Percentiles rank a stretch among this genome's conserved stretches.
Evolutionary conservation across 345 rosid species (phyloP).

Genomic region (Viola odorata): DNA sequence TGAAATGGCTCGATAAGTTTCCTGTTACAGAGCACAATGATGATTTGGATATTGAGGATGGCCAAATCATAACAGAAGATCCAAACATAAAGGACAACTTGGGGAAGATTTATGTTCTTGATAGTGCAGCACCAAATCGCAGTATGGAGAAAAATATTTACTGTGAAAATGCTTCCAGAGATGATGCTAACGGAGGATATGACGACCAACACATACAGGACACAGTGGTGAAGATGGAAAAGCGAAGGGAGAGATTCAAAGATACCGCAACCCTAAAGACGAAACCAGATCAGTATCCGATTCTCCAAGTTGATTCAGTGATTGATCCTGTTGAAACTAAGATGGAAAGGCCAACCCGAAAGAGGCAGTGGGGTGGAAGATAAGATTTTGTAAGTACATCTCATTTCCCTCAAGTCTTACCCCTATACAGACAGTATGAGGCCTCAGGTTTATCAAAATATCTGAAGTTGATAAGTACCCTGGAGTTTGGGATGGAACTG

Average conservation of each 20-base stretch:
- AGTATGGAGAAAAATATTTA: slow-evolving; percentile 6
- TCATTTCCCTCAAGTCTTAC: background rate
- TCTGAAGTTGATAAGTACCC: background rate
- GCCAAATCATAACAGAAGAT: slow-evolving; percentile 45
- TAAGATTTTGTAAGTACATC: slow-evolving; percentile 9
- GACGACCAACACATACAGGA: slow-evolving; percentile 36
- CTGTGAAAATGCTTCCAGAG: slow-evolving; percentile 13
- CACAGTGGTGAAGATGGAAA: slow-evolving; percentile 60
- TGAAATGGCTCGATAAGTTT: slow-evolving; percentile 21
- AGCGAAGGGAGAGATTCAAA: slow-evolving; percentile 58
- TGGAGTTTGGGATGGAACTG: background rate
- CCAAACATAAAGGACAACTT: slow-evolving; percentile 5
- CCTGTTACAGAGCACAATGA: slow-evolving; percentile 9
- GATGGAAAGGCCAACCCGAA: slow-evolving; percentile 42
- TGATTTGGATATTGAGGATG: slow-evolving; percentile 46
- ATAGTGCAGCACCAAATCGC: slow-evolving; percentile 4
- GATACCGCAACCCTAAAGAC: slow-evolving; percentile 19
- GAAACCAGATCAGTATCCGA: slow-evolving; percentile 16
- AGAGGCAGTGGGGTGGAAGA: slow-evolving; percentile 54
- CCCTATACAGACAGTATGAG: background rate
- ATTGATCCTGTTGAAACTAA: slow-evolving; percentile 24
- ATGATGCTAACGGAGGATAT: slow-evolving; percentile 12
- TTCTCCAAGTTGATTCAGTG: slow-evolving; percentile 18
- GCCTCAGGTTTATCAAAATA: background rate
- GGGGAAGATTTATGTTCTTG: slow-evolving; percentile 17